Evolutionary conservation across 148 eudicot species (phyloP), one percentile per base, ranked within the genome.

Genomic region (Diospyros kaki): DNA sequence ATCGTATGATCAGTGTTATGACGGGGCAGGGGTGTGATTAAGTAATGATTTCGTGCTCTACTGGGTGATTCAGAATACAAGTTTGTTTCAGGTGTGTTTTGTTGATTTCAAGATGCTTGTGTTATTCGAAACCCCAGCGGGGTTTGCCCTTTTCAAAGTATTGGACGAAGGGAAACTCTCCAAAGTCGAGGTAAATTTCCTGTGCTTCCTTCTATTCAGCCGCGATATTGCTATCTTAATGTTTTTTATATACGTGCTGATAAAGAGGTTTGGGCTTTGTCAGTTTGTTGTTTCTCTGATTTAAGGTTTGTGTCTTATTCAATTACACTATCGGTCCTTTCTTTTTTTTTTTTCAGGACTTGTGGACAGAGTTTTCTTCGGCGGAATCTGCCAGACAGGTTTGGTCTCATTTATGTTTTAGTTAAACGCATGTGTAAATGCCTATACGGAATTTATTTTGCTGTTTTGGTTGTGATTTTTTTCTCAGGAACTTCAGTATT

Each of bases 121-220:
- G 2, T 65, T 94, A 51, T 90, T 89, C 63, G 97, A 94, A 83
- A 94, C 98, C n/a, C 91, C 95, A 4, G 98, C 97, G 45, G 98
- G 97, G 2, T 90, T 87, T 75, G 97, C 97, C 86, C 85, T 94
- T 7, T 91, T 94, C 81, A 94, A 94, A 80, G 98, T 94, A 0
- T 69, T 94, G 61, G 97, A 94, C 77, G 98, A 94, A 77, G 91
- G 88, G 6, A 94, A 94, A 68, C 95, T 94, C 74, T 83, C 90
- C 55, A 82, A 87, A 83, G 84, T 86, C 58, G 98, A 94, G 85
- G 98, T 94, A 75, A 56, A 52, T 45, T 63, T 13, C 9, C 12
- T 44, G 44, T 38, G 41, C 28, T 28, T 1, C 5, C 5, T 6
- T 66, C 41, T 63, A 6, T 58, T 39, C 40, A n/a, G 39, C 15